These are phyloP conservation scores for Puccinia coronata DNA, from an alignment of 1,284 basidiomycete species.

Conservation along the genomic window DNA sequence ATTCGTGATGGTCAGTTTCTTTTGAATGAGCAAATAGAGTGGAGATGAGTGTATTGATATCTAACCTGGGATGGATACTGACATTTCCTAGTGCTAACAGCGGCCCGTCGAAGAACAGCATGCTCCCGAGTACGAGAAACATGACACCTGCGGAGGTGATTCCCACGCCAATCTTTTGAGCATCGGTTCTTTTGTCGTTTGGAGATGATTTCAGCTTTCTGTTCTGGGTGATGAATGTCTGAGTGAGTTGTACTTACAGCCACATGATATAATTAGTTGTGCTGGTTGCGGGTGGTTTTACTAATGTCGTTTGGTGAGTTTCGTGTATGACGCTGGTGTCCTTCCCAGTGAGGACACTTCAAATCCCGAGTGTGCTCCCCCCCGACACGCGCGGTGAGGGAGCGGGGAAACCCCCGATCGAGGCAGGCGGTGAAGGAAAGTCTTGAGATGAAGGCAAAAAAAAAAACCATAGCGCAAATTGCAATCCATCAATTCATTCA, in stretches of 20 bases:
- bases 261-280: neutral
- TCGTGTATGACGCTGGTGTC: neutral
- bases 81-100: slow-evolving; percentile 91
- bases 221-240: neutral
- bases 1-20: slow-evolving; percentile 62
- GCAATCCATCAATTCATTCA: no score
- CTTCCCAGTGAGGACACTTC: neutral
- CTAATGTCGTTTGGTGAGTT: neutral
- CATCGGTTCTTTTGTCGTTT: slow-evolving; percentile 22
- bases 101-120: slow-evolving; percentile 97
- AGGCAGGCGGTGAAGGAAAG: no score
- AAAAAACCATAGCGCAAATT: no score
- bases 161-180: slow-evolving; percentile 66
- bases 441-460: no score
- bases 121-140: slow-evolving; percentile 92
- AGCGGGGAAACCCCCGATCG: no score
- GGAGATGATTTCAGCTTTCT: neutral
- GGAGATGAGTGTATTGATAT: slow-evolving; percentile 6
- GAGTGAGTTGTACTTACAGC: slow-evolving; percentile 2
- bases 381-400: no score
- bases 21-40: neutral
- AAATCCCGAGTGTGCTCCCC: neutral
- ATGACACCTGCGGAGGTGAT: slow-evolving; percentile 94
- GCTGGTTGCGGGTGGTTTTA: neutral
- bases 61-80: slow-evolving; percentile 26